Evolutionary conservation across 345 rosid genomes (phyloP), one percentile per base, ranked within the genome.

Genomic region (Raphanus sativus): DNA sequence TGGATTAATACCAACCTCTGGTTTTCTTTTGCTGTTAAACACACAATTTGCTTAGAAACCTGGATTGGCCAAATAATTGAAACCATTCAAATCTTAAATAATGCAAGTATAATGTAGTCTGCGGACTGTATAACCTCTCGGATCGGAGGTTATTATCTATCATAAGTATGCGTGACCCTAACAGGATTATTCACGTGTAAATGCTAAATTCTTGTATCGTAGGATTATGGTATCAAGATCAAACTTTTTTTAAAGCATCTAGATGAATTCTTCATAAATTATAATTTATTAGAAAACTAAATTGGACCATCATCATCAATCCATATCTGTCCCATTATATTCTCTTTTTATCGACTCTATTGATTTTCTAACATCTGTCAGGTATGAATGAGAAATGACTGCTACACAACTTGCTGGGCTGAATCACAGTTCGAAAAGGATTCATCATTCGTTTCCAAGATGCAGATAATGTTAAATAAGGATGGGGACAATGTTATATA

Each of bases 381-480:
- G 73, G 69, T 77, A 50, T 60, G 81, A 78, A 48, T 59, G 40
- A 48, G 69, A 78, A 48, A 72, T 69, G 76, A 52, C 69, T 72
- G 69, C 68, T 78, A 72, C 67, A 67, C 69, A 78, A 78, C 74
- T 67, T 78, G 73, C 12, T 30, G 54, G 48, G 21, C 40, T 56
- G 15, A 2, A 33, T 33, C 33, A 73, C 34, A 78, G 12, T 67
- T 78, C 69, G 33, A 50, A 73, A 78, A 73, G 69, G 63, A 15
- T 26, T 45, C 63, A 65, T 77, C 68, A 77, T 77, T 71, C 59
- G 73, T 59, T 65, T 77, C 65, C 67, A 58, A 71, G 48, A 45
- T 50, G 58, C 17, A 67, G 69, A 78, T 78, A 67, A 58, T 64
- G 71, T 56, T 56, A 55, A 77, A 67, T 68, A n/a, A 16, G 61